Evolutionary conservation across 2,329 filamentous ascomycete genomes (phyloP).

Genomic region (Cercospora sp.): DNA sequence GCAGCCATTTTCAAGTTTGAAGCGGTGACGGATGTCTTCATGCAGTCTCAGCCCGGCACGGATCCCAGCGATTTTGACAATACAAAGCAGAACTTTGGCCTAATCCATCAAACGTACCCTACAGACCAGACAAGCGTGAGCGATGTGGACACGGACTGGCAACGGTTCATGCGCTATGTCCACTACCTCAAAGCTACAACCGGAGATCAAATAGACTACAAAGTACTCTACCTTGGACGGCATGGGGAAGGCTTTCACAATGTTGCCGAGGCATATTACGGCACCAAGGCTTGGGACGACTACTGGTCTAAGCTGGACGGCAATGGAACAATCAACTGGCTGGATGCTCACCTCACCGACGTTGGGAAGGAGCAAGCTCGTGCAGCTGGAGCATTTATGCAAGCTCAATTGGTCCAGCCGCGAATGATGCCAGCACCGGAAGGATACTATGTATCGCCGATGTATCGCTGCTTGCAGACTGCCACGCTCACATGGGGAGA

Average conservation of each 20-base stretch:
- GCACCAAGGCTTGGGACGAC: conserved; percentile 67
- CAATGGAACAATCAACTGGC: conserved; percentile 64
- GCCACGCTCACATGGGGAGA: conserved; percentile 61
- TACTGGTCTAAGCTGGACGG: conserved; percentile 68
- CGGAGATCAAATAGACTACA: conserved; percentile 56
- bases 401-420: conserved; percentile 50
- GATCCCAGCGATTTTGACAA: conserved; percentile 53
- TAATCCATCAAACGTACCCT: conserved; percentile 50
- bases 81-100: conserved; percentile 48
- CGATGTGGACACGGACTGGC: conserved; percentile 58
- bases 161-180: conserved; percentile 63
- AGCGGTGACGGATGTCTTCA: conserved; percentile 52
- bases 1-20: conserved; percentile 28
- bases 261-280: conserved; percentile 66
- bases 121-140: conserved; percentile 27
- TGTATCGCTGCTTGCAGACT: conserved; percentile 64
- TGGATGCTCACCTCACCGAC: conserved; percentile 63
- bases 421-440: conserved; percentile 59
- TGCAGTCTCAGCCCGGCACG: conserved; percentile 53
- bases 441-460: conserved; percentile 65
- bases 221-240: conserved; percentile 67
- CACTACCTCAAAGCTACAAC: conserved; percentile 51
- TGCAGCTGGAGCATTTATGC: conserved; percentile 62
- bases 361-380: conserved; percentile 59
- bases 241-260: conserved; percentile 68